Evolutionary conservation across 2,329 filamentous ascomycete genomes (phyloP).

Genomic region (Chaetothyriales sp.): DNA sequence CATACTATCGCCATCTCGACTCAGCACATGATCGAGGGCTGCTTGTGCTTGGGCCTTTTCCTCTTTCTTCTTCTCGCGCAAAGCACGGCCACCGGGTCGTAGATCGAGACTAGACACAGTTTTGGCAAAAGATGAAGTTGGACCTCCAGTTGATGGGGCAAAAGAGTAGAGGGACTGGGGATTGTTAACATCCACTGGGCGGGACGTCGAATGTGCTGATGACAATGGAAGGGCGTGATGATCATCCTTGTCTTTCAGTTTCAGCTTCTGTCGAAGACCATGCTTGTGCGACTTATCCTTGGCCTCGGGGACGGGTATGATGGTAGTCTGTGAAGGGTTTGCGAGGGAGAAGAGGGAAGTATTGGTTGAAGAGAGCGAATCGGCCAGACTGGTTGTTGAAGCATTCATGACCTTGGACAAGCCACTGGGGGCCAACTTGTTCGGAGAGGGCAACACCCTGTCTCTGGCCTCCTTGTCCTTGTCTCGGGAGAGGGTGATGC

Average conservation of each 20-base stretch:
- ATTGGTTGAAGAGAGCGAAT: constrained; percentile 39
- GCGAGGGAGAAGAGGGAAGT: constrained; percentile 47
- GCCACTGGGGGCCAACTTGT: constrained; percentile 40
- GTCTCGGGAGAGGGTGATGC: constrained; percentile 48
- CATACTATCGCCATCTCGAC: constrained; percentile 17
- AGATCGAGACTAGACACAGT: constrained; percentile 69
- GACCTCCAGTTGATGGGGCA: constrained; percentile 48
- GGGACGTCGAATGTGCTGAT: constrained; percentile 52
- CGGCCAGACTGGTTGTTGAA: constrained; percentile 46
- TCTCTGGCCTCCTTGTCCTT: constrained; percentile 37
- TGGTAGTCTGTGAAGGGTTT: constrained; percentile 45
- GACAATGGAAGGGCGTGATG: constrained; percentile 45
- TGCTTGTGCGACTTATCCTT: constrained; percentile 45
- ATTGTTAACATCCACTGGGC: constrained; percentile 48
- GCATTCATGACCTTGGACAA: constrained; percentile 44
- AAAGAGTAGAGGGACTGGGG: constrained; percentile 54
- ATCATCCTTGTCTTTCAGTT: constrained; percentile 49
- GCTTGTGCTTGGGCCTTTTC: constrained; percentile 38
- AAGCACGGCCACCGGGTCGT: constrained; percentile 59
- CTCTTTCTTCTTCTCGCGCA: constrained; percentile 70
- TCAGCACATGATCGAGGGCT: constrained; percentile 20
- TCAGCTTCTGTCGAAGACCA: constrained; percentile 51
- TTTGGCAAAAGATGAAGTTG: constrained; percentile 55
- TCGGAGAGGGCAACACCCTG: constrained; percentile 45
- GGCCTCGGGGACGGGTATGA: constrained; percentile 27